Evolutionary conservation across 2,329 filamentous ascomycete species (phyloP).

Genomic region (Ustulina deusta): DNA sequence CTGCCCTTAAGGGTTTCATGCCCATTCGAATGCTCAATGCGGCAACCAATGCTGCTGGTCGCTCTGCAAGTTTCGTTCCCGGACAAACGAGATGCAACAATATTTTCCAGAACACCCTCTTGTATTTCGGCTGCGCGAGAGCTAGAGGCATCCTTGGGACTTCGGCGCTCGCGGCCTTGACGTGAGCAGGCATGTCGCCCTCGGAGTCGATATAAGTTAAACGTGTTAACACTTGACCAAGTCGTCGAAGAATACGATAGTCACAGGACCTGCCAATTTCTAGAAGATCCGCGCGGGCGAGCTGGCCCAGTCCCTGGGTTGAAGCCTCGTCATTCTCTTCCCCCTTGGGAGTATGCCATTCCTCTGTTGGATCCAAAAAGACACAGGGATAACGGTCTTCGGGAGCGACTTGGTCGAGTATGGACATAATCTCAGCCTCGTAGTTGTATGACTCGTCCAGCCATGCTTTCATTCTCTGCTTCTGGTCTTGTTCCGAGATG

Average conservation of each 20-base stretch:
- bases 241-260: conserved; percentile 58
- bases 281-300: conserved; percentile 61
- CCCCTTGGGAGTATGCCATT: conserved; percentile 45
- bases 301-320: conserved; percentile 37
- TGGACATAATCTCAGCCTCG: conserved; percentile 55
- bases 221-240: conserved; percentile 61
- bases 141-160: conserved; percentile 47
- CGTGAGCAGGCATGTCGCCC: conserved; percentile 58
- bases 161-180: conserved; percentile 50
- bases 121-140: conserved; percentile 8
- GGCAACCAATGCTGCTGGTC: conserved; percentile 60
- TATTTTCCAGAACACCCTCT: background rate
- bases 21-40: conserved; percentile 64
- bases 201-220: conserved; percentile 58
- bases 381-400: conserved; percentile 60
- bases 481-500: background rate
- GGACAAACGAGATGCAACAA: conserved; percentile 54
- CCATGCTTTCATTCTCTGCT: conserved; percentile 43
- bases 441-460: background rate
- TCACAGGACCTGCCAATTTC: conserved; percentile 66
- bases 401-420: conserved; percentile 54
- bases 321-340: conserved; percentile 40
- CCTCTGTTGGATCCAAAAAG: conserved; percentile 62
- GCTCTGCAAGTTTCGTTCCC: conserved; percentile 59
- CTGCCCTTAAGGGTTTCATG: conserved; percentile 55